Base-by-base conservation (phyloP, 257 asterid genomes). In the Craterostigma plantagineum region DNA sequence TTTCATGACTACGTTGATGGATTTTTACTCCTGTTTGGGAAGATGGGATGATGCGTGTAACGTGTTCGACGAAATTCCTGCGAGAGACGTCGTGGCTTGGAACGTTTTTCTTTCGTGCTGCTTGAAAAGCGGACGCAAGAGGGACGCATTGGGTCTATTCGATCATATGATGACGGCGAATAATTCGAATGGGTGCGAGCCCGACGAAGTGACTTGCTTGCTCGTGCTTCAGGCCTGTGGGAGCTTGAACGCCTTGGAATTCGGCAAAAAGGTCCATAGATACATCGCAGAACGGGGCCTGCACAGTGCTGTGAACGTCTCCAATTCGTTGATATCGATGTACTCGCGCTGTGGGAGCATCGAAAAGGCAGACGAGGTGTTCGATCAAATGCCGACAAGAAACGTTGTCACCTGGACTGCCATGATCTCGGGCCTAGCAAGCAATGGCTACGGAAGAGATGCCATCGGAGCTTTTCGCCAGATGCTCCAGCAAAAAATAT, bases 131-230 rank as follows among this genome's bases (percentile, higher is more conserved):
- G 61, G 62, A 45, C 63, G 78, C 34, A 64, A 63, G 1, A 67
- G 63, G n/a, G 90, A 82, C 45, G 85, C 61, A 11, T 48, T 87
- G 65, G 11, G 16, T 14, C 57, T 68, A 48, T 87, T 82, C 56
- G 82, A 23, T 23, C 6, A 87, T 45, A 48, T 49, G 48, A 79
- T 87, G 92, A 61, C 48, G 40, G 51, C n/a, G n/a, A n/a, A n/a
- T n/a, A n/a, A 50, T 15, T 66, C 71, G 2, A 40, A 17, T 7
- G 68, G 43, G 42, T 72, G 67, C 48, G 64, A 38, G 14, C 91
- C 95, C 4, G 91, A 76, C 50, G 75, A 72, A 3, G 92, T 86
- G 43, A 78, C 90, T 37, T 86, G 90, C 54, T 59, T 86, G 70
- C 65, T 63, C 49, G 70, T 56, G 30, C 92, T 86, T 50, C 78